Percentiles rank a stretch among this genome's conserved stretches.
Evolutionary conservation across 305 asterid species (phyloP).

Genomic region (Striga hermonthica): DNA sequence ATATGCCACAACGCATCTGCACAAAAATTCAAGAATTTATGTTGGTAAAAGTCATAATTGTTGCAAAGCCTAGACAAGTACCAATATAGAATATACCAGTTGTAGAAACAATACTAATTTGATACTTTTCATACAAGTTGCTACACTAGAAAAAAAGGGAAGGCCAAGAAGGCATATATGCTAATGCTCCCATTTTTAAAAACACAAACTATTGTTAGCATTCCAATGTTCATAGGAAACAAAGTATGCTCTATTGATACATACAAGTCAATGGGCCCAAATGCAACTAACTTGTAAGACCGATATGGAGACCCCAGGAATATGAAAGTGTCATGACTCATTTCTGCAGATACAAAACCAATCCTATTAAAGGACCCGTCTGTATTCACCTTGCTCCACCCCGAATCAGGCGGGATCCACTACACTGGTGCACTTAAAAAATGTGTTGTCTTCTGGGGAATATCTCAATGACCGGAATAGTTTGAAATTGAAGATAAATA

Average conservation of each 20-base stretch:
- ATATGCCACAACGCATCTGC: conserved; percentile 91
- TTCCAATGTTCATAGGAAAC: no score
- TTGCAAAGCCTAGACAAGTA: conserved; percentile 6
- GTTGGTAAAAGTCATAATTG: neutral
- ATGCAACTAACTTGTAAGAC: no score
- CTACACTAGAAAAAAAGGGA: neutral
- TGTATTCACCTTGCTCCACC: no score
- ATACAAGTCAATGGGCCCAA: no score
- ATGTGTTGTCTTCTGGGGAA: conserved; percentile 3
- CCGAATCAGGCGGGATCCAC: no score
- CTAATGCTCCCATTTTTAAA: no score
- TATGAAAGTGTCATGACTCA: neutral
- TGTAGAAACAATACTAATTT: conserved; percentile 5
- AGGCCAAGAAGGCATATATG: neutral
- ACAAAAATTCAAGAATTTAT: conserved; percentile 23
- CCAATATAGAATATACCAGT: conserved; percentile 13
- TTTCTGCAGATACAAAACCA: neutral
- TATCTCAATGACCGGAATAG: neutral
- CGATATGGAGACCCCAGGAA: no score
- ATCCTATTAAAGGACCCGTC: no score
- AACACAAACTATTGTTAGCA: neutral
- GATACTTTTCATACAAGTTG: conserved; percentile 7
- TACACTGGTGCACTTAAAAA: neutral
- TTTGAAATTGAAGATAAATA: conserved; percentile 8
- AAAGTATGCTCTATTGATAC: no score